Percentiles rank a stretch among this genome's conserved stretches.
Evolutionary conservation across 163 green algal species (phyloP).

Genomic region (Scenedesmus sp.): DNA sequence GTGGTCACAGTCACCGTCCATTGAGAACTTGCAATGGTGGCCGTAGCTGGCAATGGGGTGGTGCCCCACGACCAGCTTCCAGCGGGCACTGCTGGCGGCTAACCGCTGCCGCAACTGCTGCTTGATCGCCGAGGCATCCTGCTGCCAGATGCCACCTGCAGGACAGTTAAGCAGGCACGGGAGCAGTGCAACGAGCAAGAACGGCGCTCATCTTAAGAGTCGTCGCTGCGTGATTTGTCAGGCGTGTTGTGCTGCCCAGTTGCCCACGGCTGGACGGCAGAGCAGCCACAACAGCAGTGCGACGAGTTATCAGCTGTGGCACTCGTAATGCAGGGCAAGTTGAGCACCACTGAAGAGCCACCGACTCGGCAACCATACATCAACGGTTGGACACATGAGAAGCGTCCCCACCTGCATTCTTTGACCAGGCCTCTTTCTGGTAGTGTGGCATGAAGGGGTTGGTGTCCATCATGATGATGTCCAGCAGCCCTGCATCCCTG

Average conservation of each 20-base stretch:
- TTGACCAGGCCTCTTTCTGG: conserved; percentile 40
- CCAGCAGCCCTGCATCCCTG: conserved; percentile 27
- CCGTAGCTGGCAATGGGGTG: conserved; percentile 74
- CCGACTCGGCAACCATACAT: not conserved
- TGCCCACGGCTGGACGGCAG: too few relatives aligned
- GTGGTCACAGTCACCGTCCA: conserved; percentile 60
- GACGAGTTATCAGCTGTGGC: too few relatives aligned
- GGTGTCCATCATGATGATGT: conserved; percentile 68
- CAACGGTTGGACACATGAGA: not conserved
- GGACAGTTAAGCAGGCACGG: too few relatives aligned
- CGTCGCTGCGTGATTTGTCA: too few relatives aligned
- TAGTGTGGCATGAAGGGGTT: conserved; percentile 55
- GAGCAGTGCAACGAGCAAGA: too few relatives aligned
- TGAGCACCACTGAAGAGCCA: too few relatives aligned
- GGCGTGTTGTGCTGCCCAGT: too few relatives aligned
- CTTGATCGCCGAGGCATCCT: conserved; percentile 46
- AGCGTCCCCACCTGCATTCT: conserved; percentile 40
- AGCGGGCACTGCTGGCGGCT: conserved; percentile 56
- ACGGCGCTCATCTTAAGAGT: too few relatives aligned
- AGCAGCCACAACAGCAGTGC: too few relatives aligned
- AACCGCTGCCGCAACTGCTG: conserved; percentile 60
- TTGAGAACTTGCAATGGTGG: conserved; percentile 64
- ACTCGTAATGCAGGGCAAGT: too few relatives aligned
- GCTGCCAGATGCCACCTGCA: conserved; percentile 58
- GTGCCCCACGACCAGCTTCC: conserved; percentile 82